A percentile compares a stretch with the other conserved stretches of the same genome.
Evolutionary conservation across 1,139 yeast species (phyloP).

Genomic region (Groenewaldozyma sp.): DNA sequence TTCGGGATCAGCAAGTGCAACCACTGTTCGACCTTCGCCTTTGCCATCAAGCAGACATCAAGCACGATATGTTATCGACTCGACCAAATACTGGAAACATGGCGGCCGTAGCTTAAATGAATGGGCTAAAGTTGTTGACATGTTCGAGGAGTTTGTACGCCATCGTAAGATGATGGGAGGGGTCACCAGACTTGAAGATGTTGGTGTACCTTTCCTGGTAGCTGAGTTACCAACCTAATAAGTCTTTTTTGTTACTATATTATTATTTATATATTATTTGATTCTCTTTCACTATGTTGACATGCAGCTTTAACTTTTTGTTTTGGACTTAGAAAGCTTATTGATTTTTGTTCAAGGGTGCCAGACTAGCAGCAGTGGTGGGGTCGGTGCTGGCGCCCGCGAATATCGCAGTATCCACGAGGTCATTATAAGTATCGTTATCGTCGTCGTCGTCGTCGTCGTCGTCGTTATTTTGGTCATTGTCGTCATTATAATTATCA

Average conservation of each 20-base stretch:
- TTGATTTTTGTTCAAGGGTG: no score
- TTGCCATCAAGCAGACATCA: no score
- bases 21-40: no score
- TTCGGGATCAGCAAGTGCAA: no score
- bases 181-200: conserved; percentile 23
- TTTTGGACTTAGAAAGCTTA: no score
- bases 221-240: conserved; percentile 33
- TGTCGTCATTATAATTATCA: no score
- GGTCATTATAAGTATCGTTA: background rate
- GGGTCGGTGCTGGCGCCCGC: conserved; percentile 1
- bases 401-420: conserved; percentile 1
- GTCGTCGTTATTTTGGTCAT: conserved; percentile 4
- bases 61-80: conserved; percentile 11
- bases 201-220: conserved; percentile 36
- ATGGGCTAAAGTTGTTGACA: conserved; percentile 48
- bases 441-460: conserved; percentile 2
- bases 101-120: conserved; percentile 62
- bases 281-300: no score
- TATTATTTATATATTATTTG: conserved; percentile 1
- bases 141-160: conserved; percentile 49
- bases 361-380: background rate
- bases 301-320: background rate
- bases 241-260: background rate
- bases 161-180: conserved; percentile 22
- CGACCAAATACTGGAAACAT: conserved; percentile 30